phyloP scores from a whole-genome alignment of 768 basidiomycete species.

The Phaeotremella fagi region DNA sequence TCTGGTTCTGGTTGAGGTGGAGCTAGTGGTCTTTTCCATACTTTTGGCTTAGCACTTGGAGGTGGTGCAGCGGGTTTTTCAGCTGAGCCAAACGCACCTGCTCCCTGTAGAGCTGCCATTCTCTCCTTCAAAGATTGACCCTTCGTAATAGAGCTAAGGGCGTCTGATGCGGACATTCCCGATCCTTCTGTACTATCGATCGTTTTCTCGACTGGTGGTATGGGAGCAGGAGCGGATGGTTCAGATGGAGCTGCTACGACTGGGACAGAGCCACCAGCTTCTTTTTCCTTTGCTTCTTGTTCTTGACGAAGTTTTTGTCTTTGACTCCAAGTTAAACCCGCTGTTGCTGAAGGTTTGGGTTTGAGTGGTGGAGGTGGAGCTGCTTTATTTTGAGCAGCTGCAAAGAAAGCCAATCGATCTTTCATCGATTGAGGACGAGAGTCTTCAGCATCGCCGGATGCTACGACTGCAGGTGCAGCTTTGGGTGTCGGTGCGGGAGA shows the following conservation, averaged over 20 bases:
- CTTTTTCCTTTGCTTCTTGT: slow-evolving; percentile 38
- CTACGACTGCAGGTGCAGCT: background rate
- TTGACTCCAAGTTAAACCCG: slow-evolving; percentile 45
- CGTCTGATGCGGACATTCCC: slow-evolving; percentile 65
- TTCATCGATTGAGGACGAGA: slow-evolving; percentile 30
- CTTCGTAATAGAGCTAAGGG: slow-evolving; percentile 75
- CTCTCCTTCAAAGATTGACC: slow-evolving; percentile 79
- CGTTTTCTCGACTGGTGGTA: slow-evolving; percentile 4
- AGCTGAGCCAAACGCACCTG: slow-evolving; percentile 66
- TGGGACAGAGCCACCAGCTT: slow-evolving; percentile 15
- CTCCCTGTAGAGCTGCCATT: slow-evolving; percentile 88
- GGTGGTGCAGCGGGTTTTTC: slow-evolving; percentile 58
- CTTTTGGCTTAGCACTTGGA: slow-evolving; percentile 60
- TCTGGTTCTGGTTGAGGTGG: slow-evolving; percentile 29
- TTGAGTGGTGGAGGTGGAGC: slow-evolving; percentile 40
- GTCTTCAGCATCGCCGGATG: slow-evolving; percentile 9
- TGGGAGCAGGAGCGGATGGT: slow-evolving; percentile 8
- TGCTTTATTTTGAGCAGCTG: slow-evolving; percentile 31
- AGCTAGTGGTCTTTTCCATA: slow-evolving; percentile 71
- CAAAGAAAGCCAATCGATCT: slow-evolving; percentile 46
- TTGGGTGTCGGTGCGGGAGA: background rate
- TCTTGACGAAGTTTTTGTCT: slow-evolving; percentile 44
- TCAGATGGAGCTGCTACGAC: slow-evolving; percentile 14
- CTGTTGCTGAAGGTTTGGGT: slow-evolving; percentile 40
- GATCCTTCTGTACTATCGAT: slow-evolving; percentile 7